These are phyloP conservation scores for Agroathelia rolfsii DNA, from an alignment of 1,284 basidiomycete species.

Conservation along the genomic window DNA sequence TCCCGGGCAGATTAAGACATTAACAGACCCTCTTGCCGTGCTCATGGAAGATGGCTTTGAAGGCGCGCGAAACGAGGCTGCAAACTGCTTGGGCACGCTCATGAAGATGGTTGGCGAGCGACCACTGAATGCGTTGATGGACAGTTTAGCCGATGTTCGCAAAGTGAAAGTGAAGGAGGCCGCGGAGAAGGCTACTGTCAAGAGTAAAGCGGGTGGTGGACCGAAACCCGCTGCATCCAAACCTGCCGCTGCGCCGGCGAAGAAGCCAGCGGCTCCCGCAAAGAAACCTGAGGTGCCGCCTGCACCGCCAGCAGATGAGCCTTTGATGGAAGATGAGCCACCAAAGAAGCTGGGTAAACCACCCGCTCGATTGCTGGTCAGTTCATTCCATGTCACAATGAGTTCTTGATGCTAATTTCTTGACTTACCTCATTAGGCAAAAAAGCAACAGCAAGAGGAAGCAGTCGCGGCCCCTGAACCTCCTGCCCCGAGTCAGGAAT, in stretches of 20 bases:
- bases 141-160: slow-evolving; percentile 80
- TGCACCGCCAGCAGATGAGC: slow-evolving; percentile 12
- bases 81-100: slow-evolving; percentile 79
- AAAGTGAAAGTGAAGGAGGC: slow-evolving; percentile 94
- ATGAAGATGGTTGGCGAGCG: slow-evolving; percentile 98
- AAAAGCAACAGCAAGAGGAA: no score
- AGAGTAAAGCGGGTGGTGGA: slow-evolving; percentile 62
- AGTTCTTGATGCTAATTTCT: no score
- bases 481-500: no score
- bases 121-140: slow-evolving; percentile 82
- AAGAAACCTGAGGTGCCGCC: slow-evolving; percentile 26
- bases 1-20: slow-evolving; percentile 72
- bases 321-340: slow-evolving; percentile 22
- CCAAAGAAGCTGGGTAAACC: slow-evolving; percentile 44
- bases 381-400: slow-evolving; percentile 16
- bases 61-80: slow-evolving; percentile 86
- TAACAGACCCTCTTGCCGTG: slow-evolving; percentile 71
- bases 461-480: no score
- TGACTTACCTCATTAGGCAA: slow-evolving; percentile 1
- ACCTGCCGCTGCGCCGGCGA: slow-evolving; percentile 30
- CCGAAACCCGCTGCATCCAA: slow-evolving; percentile 33
- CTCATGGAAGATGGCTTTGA: slow-evolving; percentile 86
- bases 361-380: slow-evolving; percentile 37
- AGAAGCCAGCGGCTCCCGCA: slow-evolving; percentile 33
- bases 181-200: slow-evolving; percentile 81